Conservation (phyloP, 2,329 filamentous ascomycete genomes). For the Trichophyton verrucosum region DNA sequence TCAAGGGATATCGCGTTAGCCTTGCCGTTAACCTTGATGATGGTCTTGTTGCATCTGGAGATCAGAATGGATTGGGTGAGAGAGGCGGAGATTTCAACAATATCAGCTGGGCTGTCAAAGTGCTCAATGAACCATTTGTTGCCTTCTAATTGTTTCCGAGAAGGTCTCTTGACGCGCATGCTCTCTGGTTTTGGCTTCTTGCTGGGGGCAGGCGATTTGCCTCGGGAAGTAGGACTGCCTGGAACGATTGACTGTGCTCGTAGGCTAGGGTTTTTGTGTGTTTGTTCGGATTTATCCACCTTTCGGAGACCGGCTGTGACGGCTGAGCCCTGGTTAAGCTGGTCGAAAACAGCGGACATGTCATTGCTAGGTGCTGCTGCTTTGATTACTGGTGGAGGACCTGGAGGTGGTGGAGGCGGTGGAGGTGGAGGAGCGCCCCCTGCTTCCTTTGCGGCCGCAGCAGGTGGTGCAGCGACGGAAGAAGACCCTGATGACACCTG, state of each 20-base stretch:
- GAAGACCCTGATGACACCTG: conserved; percentile 35
- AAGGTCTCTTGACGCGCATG: conserved; percentile 71
- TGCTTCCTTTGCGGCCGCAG: conserved; percentile 25
- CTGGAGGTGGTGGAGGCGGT: conserved; percentile 58
- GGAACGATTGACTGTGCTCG: conserved; percentile 61
- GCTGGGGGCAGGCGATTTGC: conserved; percentile 76
- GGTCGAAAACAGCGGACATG: conserved; percentile 77
- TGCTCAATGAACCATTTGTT: conserved; percentile 98
- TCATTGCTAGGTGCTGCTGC: conserved; percentile 42
- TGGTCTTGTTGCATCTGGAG: conserved; percentile 80
- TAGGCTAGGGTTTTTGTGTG: conserved; percentile 89
- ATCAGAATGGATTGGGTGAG: conserved; percentile 86
- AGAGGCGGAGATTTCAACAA: conserved; percentile 69
- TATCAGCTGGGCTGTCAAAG: conserved; percentile 62
- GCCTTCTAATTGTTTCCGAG: conserved; percentile 65
- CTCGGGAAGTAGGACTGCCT: conserved; percentile 44
- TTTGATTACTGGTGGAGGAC: conserved; percentile 37
- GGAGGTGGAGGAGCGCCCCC: conserved; percentile 42
- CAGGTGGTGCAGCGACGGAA: conserved; percentile 17
- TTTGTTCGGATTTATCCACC: conserved; percentile 93
- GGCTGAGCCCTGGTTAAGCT: conserved; percentile 77
- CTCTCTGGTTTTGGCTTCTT: conserved; percentile 79
- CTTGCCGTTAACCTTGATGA: conserved; percentile 80
- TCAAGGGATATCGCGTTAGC: conserved; percentile 95
- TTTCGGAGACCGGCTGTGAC: conserved; percentile 83